Evolutionary conservation across 2,329 filamentous ascomycete species (phyloP), one percentile per base, ranked within the genome.

Genomic region (Cercospora sp.): DNA sequence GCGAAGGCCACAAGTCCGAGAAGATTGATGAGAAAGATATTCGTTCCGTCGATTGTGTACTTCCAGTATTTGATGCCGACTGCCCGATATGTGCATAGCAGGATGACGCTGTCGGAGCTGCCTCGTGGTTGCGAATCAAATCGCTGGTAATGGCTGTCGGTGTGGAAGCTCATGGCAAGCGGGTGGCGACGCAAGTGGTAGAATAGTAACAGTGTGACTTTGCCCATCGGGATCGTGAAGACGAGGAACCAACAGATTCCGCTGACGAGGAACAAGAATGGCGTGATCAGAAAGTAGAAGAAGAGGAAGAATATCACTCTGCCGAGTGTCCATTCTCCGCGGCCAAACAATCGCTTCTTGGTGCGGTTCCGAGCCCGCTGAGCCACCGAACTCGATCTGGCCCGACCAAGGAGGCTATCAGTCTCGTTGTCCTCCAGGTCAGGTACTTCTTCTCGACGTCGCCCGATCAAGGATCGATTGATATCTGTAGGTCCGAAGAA

Each of bases 151-250:
- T 89, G 86, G 66, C 88, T 89, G 77, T 97, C 94, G 9, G 92
- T 92, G 80, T 98, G 92, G 79, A 99, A 99, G 0, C 93, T 94
- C 67, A 99, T 82, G 1, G 96, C 94, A 49, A 99, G 84, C 18
- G 95, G 95, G 80, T 98, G 95, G 58, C 95, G 90, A 64, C 94
- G 89, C 26, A 99, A 86, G 79, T 99, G 96, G 79, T 94, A 90
- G 78, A 97, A 92, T 13, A 99, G 84, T 66, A 98, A 87, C 70
- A 94, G 86, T 2, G 93, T 97, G 49, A 97, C 92, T 78, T 96
- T 97, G 75, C 94, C 96, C 95, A 99, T 99, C 8, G 95, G 96
- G 64, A 99, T 99, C 84, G 90, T 94, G 82, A 99, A 99, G 67
- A 99, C 95, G 72, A 98, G 81, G 77, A 99, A 90, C 94, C 94